phyloP scores from a whole-genome alignment of 139 green algal species.

The Picochlorum costavermella region DNA sequence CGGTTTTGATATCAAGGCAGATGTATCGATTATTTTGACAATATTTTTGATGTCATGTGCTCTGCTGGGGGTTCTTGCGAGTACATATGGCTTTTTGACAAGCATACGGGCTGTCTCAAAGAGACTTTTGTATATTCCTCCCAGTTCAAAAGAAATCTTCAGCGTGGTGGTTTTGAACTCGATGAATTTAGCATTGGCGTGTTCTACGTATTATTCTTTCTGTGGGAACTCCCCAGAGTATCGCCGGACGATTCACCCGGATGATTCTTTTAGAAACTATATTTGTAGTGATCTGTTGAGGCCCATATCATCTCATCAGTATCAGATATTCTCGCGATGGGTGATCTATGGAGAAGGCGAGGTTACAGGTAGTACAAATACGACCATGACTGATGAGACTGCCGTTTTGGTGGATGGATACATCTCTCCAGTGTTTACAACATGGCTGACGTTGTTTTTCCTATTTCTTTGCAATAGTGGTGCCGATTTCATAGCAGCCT shows the following conservation, averaged over 20 bases:
- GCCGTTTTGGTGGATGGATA: background rate
- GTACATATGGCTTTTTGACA: conserved; percentile 37
- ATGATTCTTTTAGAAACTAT: conserved; percentile 8
- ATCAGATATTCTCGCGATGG: conserved; percentile 57
- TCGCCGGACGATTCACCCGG: background rate
- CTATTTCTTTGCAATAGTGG: conserved; percentile 50
- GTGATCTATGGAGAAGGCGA: conserved; percentile 58
- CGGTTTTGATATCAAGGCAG: conserved; percentile 66
- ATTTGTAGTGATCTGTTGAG: conserved; percentile 65
- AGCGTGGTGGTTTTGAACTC: conserved; percentile 57
- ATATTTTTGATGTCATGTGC: conserved; percentile 45
- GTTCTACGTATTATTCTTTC: conserved; percentile 67
- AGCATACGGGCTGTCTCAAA: conserved; percentile 29
- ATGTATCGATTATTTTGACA: conserved; percentile 61
- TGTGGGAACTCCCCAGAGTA: conserved; percentile 51
- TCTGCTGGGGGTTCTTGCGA: conserved; percentile 43
- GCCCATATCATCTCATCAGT: conserved; percentile 48
- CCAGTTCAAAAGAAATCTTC: conserved; percentile 22
- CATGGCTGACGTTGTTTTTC: conserved; percentile 74
- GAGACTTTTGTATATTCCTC: conserved; percentile 13
- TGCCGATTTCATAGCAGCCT: conserved; percentile 8
- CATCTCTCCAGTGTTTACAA: conserved; percentile 66
- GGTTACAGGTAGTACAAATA: too few species aligned
- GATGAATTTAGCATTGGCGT: conserved; percentile 23
- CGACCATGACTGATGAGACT: background rate